A percentile compares a stretch with the other conserved stretches of the same genome.
These are phyloP conservation scores for Xerocomus minutiporus DNA, from an alignment of 1,284 basidiomycete genomes.

Conservation along the genomic window DNA sequence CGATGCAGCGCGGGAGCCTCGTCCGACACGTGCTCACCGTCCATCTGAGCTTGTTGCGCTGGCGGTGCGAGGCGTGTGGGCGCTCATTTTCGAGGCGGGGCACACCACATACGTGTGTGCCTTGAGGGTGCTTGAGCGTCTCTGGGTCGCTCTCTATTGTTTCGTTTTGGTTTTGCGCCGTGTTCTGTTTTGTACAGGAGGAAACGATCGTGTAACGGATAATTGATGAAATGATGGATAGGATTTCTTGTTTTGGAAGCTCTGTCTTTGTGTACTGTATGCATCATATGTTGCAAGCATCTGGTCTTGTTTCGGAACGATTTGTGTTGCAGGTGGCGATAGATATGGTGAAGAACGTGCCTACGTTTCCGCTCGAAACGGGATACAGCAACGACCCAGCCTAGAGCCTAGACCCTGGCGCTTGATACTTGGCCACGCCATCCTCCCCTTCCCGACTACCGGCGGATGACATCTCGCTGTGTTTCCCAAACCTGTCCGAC, in stretches of 20 bases:
- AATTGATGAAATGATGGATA: background rate
- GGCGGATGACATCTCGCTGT: background rate
- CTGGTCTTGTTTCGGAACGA: background rate
- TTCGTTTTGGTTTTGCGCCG: background rate
- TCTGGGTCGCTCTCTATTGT: background rate
- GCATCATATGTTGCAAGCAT: background rate
- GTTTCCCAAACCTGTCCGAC: background rate
- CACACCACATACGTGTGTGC: background rate
- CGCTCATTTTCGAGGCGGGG: background rate
- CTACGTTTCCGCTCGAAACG: background rate
- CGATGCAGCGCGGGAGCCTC: constrained; percentile 20
- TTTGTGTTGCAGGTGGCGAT: background rate
- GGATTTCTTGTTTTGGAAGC: background rate
- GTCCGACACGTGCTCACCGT: constrained; percentile 17
- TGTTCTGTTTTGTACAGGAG: background rate
- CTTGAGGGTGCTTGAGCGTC: background rate
- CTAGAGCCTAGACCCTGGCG: background rate
- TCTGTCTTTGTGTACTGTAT: background rate
- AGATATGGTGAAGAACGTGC: background rate
- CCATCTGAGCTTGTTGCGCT: constrained; percentile 12
- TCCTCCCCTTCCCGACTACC: too few relatives aligned
- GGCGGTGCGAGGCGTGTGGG: background rate
- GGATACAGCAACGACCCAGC: background rate
- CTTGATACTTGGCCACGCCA: too few relatives aligned
- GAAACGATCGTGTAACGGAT: background rate